These are phyloP conservation scores for Trametes meyenii DNA, from an alignment of 768 basidiomycete species.

Conservation along the genomic window DNA sequence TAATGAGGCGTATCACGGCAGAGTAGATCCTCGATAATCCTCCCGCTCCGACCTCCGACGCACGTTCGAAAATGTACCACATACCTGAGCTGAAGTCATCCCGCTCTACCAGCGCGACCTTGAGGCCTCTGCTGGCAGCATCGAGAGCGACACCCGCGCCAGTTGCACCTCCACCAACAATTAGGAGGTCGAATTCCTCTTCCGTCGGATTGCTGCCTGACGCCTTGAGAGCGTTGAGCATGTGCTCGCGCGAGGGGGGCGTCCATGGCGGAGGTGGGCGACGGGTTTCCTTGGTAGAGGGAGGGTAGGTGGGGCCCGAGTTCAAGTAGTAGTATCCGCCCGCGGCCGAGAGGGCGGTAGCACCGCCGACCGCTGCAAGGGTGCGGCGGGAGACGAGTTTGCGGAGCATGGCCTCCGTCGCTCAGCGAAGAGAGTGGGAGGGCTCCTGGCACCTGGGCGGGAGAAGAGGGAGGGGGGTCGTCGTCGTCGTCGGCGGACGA, in stretches of 20 bases:
- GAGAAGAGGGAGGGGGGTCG: neutral
- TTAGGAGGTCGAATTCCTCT: constrained; percentile 72
- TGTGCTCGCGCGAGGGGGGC: constrained; percentile 68
- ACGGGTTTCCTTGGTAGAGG: constrained; percentile 64
- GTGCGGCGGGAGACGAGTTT: constrained; percentile 52
- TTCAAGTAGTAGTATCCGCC: constrained; percentile 74
- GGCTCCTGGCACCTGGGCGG: constrained; percentile 9
- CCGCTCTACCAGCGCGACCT: constrained; percentile 90
- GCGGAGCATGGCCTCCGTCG: constrained; percentile 22
- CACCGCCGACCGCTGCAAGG: constrained; percentile 54
- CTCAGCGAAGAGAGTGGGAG: constrained; percentile 19
- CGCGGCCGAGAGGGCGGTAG: constrained; percentile 54
- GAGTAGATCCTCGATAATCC: constrained; percentile 2
- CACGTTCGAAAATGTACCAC: constrained; percentile 18
- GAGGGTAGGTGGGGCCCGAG: constrained; percentile 70
- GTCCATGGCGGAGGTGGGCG: constrained; percentile 80
- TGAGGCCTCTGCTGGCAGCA: constrained; percentile 88
- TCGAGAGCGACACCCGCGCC: constrained; percentile 97
- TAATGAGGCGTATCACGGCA: no score
- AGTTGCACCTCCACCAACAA: constrained; percentile 95
- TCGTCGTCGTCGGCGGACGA: neutral
- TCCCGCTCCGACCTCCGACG: constrained; percentile 4
- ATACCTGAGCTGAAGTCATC: constrained; percentile 89
- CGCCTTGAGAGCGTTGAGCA: constrained; percentile 60
- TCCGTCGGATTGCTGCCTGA: constrained; percentile 39